phyloP scores from a whole-genome alignment of 2,329 filamentous ascomycete genomes.

The Phialocephala subalpina region DNA sequence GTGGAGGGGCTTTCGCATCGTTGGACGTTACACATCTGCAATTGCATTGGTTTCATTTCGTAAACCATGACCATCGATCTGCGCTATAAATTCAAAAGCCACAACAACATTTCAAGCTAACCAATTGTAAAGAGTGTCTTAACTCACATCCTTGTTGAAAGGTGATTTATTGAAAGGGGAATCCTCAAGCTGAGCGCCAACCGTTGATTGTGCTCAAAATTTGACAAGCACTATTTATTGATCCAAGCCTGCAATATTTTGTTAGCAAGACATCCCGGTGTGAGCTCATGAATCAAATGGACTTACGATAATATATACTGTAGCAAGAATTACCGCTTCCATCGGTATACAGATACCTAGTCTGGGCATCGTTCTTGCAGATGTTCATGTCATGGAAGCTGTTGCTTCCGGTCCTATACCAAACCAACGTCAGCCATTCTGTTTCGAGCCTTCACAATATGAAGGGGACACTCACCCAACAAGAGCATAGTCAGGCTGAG shows the following conservation, averaged over 20 bases:
- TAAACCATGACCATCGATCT: no score
- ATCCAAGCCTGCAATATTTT: not conserved
- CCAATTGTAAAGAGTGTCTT: no score
- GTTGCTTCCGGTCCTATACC: constrained; percentile 14
- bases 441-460: not conserved
- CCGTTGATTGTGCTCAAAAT: no score
- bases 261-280: not conserved
- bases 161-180: no score
- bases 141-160: no score
- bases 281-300: not conserved
- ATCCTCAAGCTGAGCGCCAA: no score
- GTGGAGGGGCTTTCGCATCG: no score
- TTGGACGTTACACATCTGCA: no score
- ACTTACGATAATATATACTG: constrained; percentile 21
- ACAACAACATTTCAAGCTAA: no score
- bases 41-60: no score
- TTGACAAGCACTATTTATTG: no score
- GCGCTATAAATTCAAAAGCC: no score
- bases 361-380: constrained; percentile 18
- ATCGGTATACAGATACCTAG: constrained; percentile 16
- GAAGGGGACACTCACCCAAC: constrained; percentile 11
- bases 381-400: constrained; percentile 10
- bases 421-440: not conserved
- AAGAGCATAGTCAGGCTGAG: not conserved
- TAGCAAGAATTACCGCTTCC: constrained; percentile 12